Percentiles rank a stretch among this genome's conserved stretches.
Conservation (phyloP, 257 asterid species). For the Nicotiana paniculata region DNA sequence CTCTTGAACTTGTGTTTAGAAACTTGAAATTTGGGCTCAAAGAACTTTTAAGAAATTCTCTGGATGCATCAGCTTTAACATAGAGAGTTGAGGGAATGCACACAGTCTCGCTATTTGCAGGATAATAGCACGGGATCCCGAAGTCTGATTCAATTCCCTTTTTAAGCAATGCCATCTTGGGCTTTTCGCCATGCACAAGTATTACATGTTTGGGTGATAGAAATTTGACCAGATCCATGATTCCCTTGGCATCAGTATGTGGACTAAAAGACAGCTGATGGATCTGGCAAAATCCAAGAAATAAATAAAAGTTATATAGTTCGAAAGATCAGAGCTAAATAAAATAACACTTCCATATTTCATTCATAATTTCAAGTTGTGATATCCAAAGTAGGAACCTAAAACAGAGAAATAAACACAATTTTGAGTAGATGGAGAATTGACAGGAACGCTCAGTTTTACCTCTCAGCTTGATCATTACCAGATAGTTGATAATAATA, state of each 20-base stretch:
- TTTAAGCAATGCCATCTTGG: slow-evolving; percentile 56
- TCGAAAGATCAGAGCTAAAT: neutral
- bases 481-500: neutral
- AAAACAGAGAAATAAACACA: neutral
- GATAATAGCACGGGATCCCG: slow-evolving; percentile 51
- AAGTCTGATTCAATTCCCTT: slow-evolving; percentile 52
- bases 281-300: slow-evolving; percentile 23
- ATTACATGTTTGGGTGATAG: slow-evolving; percentile 80
- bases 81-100: slow-evolving; percentile 46
- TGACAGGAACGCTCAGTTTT: neutral
- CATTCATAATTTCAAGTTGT: neutral
- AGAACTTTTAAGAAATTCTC: slow-evolving; percentile 47
- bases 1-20: slow-evolving; percentile 21
- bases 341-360: neutral
- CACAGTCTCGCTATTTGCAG: slow-evolving; percentile 66
- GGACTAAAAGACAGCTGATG: slow-evolving; percentile 65
- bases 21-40: slow-evolving; percentile 64
- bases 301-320: neutral
- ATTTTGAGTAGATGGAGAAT: neutral
- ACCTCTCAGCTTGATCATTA: neutral
- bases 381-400: neutral
- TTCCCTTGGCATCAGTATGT: slow-evolving; percentile 94
- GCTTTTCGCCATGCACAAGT: slow-evolving; percentile 87
- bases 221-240: slow-evolving; percentile 77
- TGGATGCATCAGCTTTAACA: slow-evolving; percentile 52